Base-by-base conservation (phyloP, 768 basidiomycete species). In the Lyophyllum decastes region DNA sequence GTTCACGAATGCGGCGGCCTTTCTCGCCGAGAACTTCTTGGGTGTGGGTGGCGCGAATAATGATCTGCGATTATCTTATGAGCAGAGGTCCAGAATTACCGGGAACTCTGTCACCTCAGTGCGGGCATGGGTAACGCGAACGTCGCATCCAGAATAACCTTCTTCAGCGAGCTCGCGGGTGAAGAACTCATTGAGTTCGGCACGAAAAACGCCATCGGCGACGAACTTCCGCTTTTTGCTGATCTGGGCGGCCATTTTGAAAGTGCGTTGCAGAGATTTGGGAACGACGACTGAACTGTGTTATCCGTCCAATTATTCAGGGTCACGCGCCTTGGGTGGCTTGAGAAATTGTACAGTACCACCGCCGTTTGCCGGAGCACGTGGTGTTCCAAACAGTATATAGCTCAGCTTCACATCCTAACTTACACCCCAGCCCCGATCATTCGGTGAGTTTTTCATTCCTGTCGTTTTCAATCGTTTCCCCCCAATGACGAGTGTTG, bases 91-190 rank as follows among this genome's bases (percentile, higher is more conserved):
- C 17, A 49, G 27, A 34, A 27, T 43, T 17, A 11, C 19, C 10
- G 11, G 11, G 14, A 16, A n/a, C 19, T 11, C 24, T 58, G 19
- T 57, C 71, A 93, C 92, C 82, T 99, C 97, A 67, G 97, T 99
- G 70, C 96, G 92, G 62, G 96, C 95, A 75, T 98, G 96, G 65
- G 97, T 98, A 61, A 98, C 95, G 71, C 97, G 94, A 75, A 99
- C 97, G 78, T 99, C 97, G 76, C 97, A 99, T 54, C 97, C 97
- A 78, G 97, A 98, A 86, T 98, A 99, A 67, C 96, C 96, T 78
- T 99, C 97, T 78, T 95, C 95, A 54, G 97, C 92, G 68, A 98
- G 92, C 78, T 98, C 96, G 66, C 95, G 89, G 59, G 88, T 93
- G 77, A 98, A 97, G 85, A 99, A 98, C 78, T 99, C 97, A 73